Evolutionary conservation across 768 basidiomycete genomes (phyloP).

Genomic region (Boletus subcaerulescens): DNA sequence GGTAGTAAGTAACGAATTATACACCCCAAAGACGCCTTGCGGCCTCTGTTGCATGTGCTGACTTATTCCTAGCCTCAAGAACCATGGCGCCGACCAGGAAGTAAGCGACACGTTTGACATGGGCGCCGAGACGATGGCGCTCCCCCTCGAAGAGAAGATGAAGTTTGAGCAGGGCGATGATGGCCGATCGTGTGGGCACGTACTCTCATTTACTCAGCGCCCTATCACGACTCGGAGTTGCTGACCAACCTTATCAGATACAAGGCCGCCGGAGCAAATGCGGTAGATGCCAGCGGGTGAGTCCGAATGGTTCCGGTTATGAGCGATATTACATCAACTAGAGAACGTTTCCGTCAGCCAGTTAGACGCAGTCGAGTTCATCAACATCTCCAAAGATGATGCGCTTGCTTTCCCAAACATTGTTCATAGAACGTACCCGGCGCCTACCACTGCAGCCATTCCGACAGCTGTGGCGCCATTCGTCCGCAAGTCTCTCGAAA

Average conservation of each 20-base stretch:
- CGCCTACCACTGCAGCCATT: slow-evolving; percentile 50
- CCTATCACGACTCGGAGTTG: too few species aligned
- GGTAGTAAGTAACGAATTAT: slow-evolving; percentile 41
- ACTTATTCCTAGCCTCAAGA: slow-evolving; percentile 35
- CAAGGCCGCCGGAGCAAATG: slow-evolving; percentile 61
- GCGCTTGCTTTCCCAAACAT: slow-evolving; percentile 55
- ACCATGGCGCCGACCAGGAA: slow-evolving; percentile 39
- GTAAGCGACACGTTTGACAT: slow-evolving; percentile 41
- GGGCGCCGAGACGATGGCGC: slow-evolving; percentile 39
- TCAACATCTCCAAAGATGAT: slow-evolving; percentile 71
- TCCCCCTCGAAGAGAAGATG: slow-evolving; percentile 42
- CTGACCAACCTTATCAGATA: slow-evolving; percentile 37
- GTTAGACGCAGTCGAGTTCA: slow-evolving; percentile 57
- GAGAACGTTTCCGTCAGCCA: neutral
- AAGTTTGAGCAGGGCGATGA: slow-evolving; percentile 42
- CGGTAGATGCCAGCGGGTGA: slow-evolving; percentile 56
- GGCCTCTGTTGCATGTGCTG: neutral
- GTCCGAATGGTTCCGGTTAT: neutral
- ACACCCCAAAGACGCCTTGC: too few species aligned
- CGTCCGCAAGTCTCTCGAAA: slow-evolving; percentile 51
- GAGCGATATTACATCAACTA: neutral
- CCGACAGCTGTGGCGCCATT: slow-evolving; percentile 50
- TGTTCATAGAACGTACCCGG: slow-evolving; percentile 56
- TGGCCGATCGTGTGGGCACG: slow-evolving; percentile 40
- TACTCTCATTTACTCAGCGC: neutral